Evolutionary conservation across 2,329 filamentous ascomycete genomes (phyloP).

Genomic region (Diaporthe ampelina): DNA sequence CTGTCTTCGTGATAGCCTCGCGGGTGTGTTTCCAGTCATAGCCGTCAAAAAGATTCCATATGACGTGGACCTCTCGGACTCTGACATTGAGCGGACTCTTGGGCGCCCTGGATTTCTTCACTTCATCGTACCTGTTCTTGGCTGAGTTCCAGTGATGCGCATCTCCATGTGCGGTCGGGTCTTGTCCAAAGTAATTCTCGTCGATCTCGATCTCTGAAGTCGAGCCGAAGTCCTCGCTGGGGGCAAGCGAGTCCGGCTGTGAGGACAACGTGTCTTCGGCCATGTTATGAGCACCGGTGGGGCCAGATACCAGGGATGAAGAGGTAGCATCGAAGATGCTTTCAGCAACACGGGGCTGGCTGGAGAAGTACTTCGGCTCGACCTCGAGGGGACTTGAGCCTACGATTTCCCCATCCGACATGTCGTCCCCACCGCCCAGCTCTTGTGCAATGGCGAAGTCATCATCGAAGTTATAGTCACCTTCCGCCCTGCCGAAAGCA

Average conservation of each 20-base stretch:
- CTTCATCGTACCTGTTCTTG: constrained; percentile 79
- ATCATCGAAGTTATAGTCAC: constrained; percentile 73
- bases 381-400: constrained; percentile 52
- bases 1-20: constrained; percentile 87
- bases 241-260: constrained; percentile 20
- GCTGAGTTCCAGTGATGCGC: constrained; percentile 86
- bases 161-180: constrained; percentile 72
- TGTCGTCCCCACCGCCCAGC: constrained; percentile 58
- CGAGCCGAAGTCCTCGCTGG: constrained; percentile 30
- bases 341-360: constrained; percentile 57
- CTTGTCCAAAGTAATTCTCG: constrained; percentile 81
- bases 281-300: constrained; percentile 56
- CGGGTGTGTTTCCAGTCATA: constrained; percentile 96
- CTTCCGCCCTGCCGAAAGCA: constrained; percentile 76
- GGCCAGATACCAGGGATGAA: constrained; percentile 55
- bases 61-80: constrained; percentile 89
- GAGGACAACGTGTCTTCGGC: constrained; percentile 32
- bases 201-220: constrained; percentile 64
- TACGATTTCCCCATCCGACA: constrained; percentile 52
- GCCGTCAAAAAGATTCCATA: constrained; percentile 98
- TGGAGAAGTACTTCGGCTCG: constrained; percentile 44
- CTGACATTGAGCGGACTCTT: constrained; percentile 82
- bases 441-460: constrained; percentile 71
- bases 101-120: constrained; percentile 71
- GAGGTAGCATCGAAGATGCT: constrained; percentile 62